Evolutionary conservation across 768 basidiomycete species (phyloP), one percentile per base, ranked within the genome.

Genomic region (Terana coerulea): DNA sequence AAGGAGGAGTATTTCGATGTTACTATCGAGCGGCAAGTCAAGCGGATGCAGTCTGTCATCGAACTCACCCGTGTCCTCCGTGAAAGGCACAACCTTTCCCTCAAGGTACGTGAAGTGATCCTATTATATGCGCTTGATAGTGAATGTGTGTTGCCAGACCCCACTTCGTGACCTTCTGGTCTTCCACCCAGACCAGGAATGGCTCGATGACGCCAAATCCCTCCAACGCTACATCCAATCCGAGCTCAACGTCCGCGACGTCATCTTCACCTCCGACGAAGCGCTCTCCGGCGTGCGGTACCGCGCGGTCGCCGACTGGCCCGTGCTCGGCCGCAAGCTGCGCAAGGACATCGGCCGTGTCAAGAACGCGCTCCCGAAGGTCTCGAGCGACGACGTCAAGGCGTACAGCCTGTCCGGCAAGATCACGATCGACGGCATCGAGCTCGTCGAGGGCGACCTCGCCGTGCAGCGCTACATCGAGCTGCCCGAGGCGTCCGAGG

Each of bases 1-100:
- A 94, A 93, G 65, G 85, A 90, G 59, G 93, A 95, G 57, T 98
- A 98, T 74, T 93, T 97, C 65, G 91, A 99, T 67, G 81, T 74
- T 17, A 86, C 85, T 61, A 94, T 98, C 60, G 94, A 98, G 71
- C 83, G 95, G 42, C 88, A 97, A 71, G 91, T 98, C 21, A 80
- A 88, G 69, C 83, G 94, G 9, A 93, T 99, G 88, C 94, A 95
- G 67, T 79, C 86, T 10, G 87, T 99, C 66, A 98, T 98, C 58
- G 93, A 98, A 46, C 75, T 99, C 57, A 85, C 88, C 5, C 81
- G 97, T 54, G 84, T 85, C 59, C 78, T 98, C 56, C 88, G 97
- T 41, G 94, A 98, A 66, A 81, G 80, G 60, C 83, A 91, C 64
- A 90, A 81, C 46, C 67, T 98, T 36, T 91, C 91, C 5, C 76